These are phyloP conservation scores for Suillus weaverae DNA, from an alignment of 768 basidiomycete genomes.

Conservation along the genomic window DNA sequence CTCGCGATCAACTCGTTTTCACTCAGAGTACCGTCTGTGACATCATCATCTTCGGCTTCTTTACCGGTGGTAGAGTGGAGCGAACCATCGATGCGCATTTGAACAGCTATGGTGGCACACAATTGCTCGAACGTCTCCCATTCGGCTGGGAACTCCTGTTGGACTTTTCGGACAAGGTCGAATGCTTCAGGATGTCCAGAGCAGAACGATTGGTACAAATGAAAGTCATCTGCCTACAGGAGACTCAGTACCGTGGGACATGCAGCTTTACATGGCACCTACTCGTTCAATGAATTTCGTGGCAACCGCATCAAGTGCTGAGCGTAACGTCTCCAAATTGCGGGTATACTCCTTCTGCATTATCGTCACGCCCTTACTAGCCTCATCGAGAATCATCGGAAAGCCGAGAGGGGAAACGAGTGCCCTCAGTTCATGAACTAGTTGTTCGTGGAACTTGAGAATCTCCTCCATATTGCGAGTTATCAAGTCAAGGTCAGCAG, in stretches of 20 bases:
- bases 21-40: constrained; percentile 8
- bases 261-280: constrained; percentile 11
- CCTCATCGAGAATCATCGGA: constrained; percentile 31
- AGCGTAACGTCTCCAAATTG: constrained; percentile 47
- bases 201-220: constrained; percentile 84
- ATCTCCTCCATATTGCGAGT: constrained; percentile 70
- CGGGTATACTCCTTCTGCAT: constrained; percentile 18
- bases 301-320: constrained; percentile 39
- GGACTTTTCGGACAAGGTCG: constrained; percentile 66
- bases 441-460: constrained; percentile 65
- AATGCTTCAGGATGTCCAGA: constrained; percentile 82
- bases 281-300: constrained; percentile 62
- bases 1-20: constrained; percentile 30
- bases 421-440: constrained; percentile 54
- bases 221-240: constrained; percentile 67
- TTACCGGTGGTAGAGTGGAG: constrained; percentile 14
- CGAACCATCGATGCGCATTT: constrained; percentile 30
- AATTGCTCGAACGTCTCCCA: constrained; percentile 85
- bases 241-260: constrained; percentile 7
- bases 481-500: constrained; percentile 56
- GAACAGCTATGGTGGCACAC: constrained; percentile 57
- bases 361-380: constrained; percentile 8
- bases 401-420: constrained; percentile 56
- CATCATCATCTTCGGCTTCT: constrained; percentile 11
- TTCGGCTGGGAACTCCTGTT: constrained; percentile 62